Evolutionary conservation across 805 yeast species (phyloP), one percentile per base, ranked within the genome.

Genomic region (Candida broadrunensis): DNA sequence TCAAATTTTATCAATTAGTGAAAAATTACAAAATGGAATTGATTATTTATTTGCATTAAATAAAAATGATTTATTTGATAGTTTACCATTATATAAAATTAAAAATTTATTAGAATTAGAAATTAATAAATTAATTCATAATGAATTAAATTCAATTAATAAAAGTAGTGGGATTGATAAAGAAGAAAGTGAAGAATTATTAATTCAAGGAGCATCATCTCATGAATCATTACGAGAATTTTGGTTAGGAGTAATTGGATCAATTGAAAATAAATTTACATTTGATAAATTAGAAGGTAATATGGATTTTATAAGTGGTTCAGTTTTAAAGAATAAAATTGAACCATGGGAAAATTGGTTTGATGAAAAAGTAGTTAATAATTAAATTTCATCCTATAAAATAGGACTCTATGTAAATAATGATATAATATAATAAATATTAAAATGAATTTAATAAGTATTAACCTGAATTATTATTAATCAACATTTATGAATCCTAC

Each of bases 21-120:
- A 88, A 56, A 65, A 63, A 49, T 66, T 72, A 37, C 78, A 81
- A 14, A 79, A 77, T 46, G 95, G 95, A 3, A 73, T 85, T 17
- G 91, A 87, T 55, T 70, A 85, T 32, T 66, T 85, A 36, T 64
- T 93, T 43, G 93, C 90, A 14, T 81, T 93, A 46, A 91, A 91
- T 67, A 91, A 91, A 60, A 75, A 77, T 38, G 98, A 93, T 52
- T 74, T 83, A 30, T 93, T 93, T 65, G 87, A 88, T 45, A 78
- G 95, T 13, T 77, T 88, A 50, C 91, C 93, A 16, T 70, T 81
- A 8, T 52, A 63, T 37, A 81, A 84, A 54, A 76, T 90, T 38
- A 73, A 67, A 49, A 70, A 70, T 19, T 58, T 79, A 31, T 60
- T 91, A 41, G 91, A 85, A 53, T 46, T 56, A 5, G 95, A 85